Conservation (phyloP, 2,329 filamentous ascomycete species). For the Trichoderma oligosporum region DNA sequence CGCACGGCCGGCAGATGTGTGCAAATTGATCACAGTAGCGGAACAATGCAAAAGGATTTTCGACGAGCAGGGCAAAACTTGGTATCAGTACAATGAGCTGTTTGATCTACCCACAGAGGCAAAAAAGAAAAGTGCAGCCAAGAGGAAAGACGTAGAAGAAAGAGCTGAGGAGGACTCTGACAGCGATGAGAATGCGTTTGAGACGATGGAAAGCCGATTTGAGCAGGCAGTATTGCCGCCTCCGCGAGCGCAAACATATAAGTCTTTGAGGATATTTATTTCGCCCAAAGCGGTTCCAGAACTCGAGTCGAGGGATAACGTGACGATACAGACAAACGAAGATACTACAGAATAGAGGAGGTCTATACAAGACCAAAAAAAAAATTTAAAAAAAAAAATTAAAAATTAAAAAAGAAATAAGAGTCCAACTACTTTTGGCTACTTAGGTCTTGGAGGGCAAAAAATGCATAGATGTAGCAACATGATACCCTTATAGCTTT, state of each 20-base stretch:
- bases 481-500: conserved; percentile 18
- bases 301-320: conserved; percentile 46
- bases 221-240: conserved; percentile 49
- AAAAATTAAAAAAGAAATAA: too few species aligned
- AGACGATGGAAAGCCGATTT: conserved; percentile 55
- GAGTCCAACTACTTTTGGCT: not conserved
- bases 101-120: conserved; percentile 43
- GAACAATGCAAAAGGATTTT: conserved; percentile 62
- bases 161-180: conserved; percentile 32
- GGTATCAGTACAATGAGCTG: conserved; percentile 57
- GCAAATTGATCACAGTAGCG: conserved; percentile 64
- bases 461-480: not conserved
- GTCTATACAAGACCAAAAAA: too few species aligned
- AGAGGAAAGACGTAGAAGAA: conserved; percentile 42
- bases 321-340: conserved; percentile 47
- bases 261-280: conserved; percentile 59
- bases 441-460: not conserved
- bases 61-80: conserved; percentile 42
- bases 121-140: conserved; percentile 29
- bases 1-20: conserved; percentile 48
- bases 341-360: conserved; percentile 21
- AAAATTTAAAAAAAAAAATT: too few species aligned
- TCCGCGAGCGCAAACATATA: conserved; percentile 43
- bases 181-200: conserved; percentile 48
- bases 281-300: conserved; percentile 52